Conservation (phyloP, 2,329 filamentous ascomycete genomes). For the Dactylellina sp. region DNA sequence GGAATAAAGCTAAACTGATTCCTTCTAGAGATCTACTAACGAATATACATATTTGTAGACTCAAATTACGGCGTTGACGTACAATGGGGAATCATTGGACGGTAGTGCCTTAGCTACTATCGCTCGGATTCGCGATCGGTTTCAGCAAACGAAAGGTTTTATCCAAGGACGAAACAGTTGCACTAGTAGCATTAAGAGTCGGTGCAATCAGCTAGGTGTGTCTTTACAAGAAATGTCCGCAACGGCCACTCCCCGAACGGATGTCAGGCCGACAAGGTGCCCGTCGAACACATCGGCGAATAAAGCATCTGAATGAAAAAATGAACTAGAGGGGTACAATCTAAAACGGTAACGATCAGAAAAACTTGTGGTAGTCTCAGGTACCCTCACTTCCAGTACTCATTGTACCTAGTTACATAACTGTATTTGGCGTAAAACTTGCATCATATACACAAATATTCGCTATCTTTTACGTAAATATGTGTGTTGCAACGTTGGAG, state of each 20-base stretch:
- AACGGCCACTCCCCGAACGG: too few species aligned
- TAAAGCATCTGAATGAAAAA: too few species aligned
- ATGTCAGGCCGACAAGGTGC: too few species aligned
- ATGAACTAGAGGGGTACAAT: too few species aligned
- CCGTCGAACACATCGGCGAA: too few species aligned
- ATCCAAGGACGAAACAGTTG: not conserved
- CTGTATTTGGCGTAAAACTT: too few species aligned
- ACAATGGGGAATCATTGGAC: constrained; percentile 9
- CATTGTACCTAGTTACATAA: too few species aligned
- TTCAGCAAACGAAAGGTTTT: not conserved
- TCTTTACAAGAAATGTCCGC: not conserved
- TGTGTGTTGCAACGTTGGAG: constrained; percentile 22
- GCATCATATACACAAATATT: too few species aligned
- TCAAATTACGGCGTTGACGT: not conserved
- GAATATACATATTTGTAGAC: not conserved
- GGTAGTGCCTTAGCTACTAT: not conserved
- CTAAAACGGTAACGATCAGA: too few species aligned
- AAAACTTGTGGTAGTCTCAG: too few species aligned
- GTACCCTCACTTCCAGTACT: too few species aligned
- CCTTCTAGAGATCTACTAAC: not conserved
- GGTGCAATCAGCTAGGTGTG: not conserved
- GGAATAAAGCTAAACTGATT: not conserved
- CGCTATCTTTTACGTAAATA: not conserved
- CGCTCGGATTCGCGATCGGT: not conserved
- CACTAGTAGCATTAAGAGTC: not conserved